Percentiles rank a stretch among this genome's conserved stretches.
phyloP scores from a whole-genome alignment of 148 eudicot genomes.

The Rhododendron kiyosumense region DNA sequence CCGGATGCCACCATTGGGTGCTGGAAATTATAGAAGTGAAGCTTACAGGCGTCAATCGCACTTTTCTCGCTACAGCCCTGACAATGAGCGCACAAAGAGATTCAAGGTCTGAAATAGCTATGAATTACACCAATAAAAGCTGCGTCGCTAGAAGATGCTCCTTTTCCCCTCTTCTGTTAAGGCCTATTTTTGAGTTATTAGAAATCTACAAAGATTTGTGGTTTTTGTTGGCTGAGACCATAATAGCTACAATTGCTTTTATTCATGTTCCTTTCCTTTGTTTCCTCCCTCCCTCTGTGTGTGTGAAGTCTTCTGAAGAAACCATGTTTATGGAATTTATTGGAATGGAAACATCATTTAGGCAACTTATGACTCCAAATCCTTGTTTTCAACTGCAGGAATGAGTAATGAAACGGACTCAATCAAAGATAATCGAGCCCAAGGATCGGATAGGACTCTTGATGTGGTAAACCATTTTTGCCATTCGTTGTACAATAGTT shows the following conservation, averaged over 20 bases:
- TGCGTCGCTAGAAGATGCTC: not conserved
- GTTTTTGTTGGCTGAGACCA: not conserved
- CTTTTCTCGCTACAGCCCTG: constrained; percentile 48
- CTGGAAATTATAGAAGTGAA: constrained; percentile 42
- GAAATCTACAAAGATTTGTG: not conserved
- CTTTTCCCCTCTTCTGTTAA: not conserved
- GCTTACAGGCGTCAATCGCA: constrained; percentile 35
- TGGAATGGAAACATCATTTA: not conserved
- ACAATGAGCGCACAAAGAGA: constrained; percentile 54
- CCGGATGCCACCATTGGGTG: constrained; percentile 20
- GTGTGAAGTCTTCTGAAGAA: not conserved
- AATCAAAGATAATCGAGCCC: not conserved
- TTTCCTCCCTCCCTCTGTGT: not conserved
- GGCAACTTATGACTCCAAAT: not conserved
- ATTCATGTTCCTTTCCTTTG: not conserved
- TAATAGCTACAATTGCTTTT: not conserved
- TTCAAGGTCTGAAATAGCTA: constrained; percentile 47
- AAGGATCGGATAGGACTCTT: not conserved
- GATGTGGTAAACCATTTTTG: not conserved
- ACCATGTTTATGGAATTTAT: not conserved
- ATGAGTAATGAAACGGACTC: not conserved
- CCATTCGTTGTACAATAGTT: not conserved
- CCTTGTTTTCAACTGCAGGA: constrained; percentile 10
- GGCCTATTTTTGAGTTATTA: not conserved
- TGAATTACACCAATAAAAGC: not conserved